Conservation (phyloP, 768 basidiomycete species). For the Hygrocybe coccinea region DNA sequence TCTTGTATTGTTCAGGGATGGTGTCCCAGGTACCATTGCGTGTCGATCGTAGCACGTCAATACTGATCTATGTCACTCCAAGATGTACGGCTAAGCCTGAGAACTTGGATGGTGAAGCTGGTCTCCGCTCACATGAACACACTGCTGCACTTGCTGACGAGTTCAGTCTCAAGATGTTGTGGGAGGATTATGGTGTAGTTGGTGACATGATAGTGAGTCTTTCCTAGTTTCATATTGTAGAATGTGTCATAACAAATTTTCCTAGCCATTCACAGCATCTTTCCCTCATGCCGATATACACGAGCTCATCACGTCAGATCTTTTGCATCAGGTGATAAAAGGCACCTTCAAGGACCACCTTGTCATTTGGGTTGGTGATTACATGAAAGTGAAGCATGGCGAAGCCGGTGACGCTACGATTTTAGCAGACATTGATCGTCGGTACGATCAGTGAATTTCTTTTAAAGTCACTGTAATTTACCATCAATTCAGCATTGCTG, state of each 20-base stretch:
- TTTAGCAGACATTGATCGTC: conserved; percentile 28
- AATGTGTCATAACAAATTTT: background rate
- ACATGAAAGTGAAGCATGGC: conserved; percentile 18
- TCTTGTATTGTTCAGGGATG: conserved; percentile 31
- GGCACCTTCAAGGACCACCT: conserved; percentile 38
- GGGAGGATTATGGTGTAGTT: conserved; percentile 32
- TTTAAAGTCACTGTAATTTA: background rate
- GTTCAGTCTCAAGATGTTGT: conserved; percentile 18
- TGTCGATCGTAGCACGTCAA: background rate
- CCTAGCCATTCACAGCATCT: conserved; percentile 5
- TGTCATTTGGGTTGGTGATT: conserved; percentile 29
- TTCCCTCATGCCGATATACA: conserved; percentile 37
- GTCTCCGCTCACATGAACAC: conserved; percentile 13
- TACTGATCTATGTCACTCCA: background rate
- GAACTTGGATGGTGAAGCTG: conserved; percentile 23
- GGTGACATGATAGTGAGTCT: conserved; percentile 27
- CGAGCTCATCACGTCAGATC: conserved; percentile 27
- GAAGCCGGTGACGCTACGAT: conserved; percentile 17
- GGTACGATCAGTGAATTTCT: background rate
- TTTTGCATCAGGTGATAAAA: conserved; percentile 35
- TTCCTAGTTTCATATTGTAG: background rate
- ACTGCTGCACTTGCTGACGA: conserved; percentile 18
- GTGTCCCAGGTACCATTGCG: conserved; percentile 18
- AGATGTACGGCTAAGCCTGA: conserved; percentile 23
- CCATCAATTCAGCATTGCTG: conserved; percentile 14